Evolutionary conservation across 257 asterid species (phyloP).

Genomic region (Forsythia suspensa): DNA sequence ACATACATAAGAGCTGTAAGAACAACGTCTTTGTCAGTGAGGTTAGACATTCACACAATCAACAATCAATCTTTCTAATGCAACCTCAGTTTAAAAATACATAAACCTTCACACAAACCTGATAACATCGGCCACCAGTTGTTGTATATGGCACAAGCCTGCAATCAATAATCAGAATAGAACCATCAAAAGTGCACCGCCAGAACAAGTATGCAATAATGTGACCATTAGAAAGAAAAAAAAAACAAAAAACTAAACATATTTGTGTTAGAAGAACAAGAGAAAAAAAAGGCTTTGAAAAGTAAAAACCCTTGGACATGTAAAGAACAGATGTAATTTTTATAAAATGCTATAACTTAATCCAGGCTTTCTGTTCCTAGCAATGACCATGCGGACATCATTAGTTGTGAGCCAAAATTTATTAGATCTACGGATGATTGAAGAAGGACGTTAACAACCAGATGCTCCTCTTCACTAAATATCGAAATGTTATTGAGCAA

Average conservation of each 20-base stretch:
- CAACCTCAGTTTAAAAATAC: constrained; percentile 2
- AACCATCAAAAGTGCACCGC: constrained; percentile 5
- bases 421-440: background rate
- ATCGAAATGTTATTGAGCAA: background rate
- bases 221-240: background rate
- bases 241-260: constrained; percentile 2
- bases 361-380: background rate
- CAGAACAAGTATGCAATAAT: constrained; percentile 16
- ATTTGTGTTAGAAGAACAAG: background rate
- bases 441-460: background rate
- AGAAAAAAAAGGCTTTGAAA: background rate
- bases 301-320: background rate
- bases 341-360: background rate
- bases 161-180: constrained; percentile 26
- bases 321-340: background rate
- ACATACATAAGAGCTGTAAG: constrained; percentile 94
- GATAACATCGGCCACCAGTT: constrained; percentile 99
- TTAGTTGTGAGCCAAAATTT: background rate
- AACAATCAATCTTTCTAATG: constrained; percentile 9
- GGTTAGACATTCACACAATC: constrained; percentile 9
- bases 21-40: constrained; percentile 10
- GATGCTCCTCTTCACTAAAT: background rate
- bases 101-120: constrained; percentile 48
- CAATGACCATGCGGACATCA: background rate
- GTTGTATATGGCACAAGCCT: constrained; percentile 93